Conservation (phyloP, 2,329 filamentous ascomycete species). For the Zasmidium cellare region DNA sequence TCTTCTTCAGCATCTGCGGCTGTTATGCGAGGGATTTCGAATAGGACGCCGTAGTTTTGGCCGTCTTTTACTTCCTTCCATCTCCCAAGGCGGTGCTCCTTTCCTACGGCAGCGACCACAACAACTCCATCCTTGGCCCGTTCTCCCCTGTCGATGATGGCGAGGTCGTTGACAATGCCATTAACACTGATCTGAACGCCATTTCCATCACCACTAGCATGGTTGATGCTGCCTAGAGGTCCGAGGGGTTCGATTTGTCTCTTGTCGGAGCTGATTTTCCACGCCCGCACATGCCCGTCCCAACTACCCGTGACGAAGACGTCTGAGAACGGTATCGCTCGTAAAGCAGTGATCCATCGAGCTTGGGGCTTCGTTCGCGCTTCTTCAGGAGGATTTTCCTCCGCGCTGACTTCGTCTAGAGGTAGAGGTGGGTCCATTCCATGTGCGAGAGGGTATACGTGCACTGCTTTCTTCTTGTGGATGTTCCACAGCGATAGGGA, state of each 20-base stretch:
- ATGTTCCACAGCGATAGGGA: constrained; percentile 82
- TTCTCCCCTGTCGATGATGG: constrained; percentile 81
- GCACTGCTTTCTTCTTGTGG: constrained; percentile 92
- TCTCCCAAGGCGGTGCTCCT: constrained; percentile 79
- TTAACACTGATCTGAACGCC: constrained; percentile 48
- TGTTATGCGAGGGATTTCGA: constrained; percentile 66
- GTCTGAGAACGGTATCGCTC: constrained; percentile 85
- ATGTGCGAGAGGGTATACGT: constrained; percentile 77
- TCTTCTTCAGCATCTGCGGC: neutral
- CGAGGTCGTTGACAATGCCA: constrained; percentile 86
- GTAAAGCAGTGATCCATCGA: constrained; percentile 86
- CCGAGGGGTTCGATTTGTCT: constrained; percentile 72
- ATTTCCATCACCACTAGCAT: constrained; percentile 18
- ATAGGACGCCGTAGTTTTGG: constrained; percentile 82
- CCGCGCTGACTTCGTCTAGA: constrained; percentile 72
- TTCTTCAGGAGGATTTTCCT: constrained; percentile 58
- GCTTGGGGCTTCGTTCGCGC: constrained; percentile 57
- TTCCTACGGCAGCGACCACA: constrained; percentile 81
- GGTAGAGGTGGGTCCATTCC: constrained; percentile 74
- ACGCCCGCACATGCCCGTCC: constrained; percentile 85
- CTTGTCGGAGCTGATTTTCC: constrained; percentile 83
- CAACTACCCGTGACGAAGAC: constrained; percentile 89
- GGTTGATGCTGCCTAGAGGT: constrained; percentile 45
- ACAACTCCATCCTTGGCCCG: constrained; percentile 72
- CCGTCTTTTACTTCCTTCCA: constrained; percentile 68